Percentiles rank a stretch among this genome's conserved stretches.
Evolutionary conservation across 2,329 filamentous ascomycete genomes (phyloP).

Genomic region (Karstenula rhodostoma): DNA sequence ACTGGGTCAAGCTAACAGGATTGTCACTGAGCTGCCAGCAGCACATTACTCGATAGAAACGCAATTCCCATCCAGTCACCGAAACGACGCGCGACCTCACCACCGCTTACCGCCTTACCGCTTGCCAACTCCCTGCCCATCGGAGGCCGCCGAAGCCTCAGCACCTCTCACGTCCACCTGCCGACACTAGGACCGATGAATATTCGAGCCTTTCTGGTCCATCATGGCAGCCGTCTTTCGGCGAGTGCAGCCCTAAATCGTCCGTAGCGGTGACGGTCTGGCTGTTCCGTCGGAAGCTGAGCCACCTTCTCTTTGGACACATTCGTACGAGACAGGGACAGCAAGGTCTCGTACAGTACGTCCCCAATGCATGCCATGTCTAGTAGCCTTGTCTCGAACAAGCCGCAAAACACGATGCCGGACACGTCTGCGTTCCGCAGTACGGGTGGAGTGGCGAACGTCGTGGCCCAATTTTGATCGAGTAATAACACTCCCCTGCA

Average conservation of each 20-base stretch:
- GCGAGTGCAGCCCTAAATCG: neutral
- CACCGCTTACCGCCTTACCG: conserved; percentile 23
- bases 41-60: conserved; percentile 45
- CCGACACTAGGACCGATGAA: neutral
- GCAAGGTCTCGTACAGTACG: neutral
- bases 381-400: neutral
- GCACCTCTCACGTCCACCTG: neutral
- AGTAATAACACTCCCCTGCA: conserved; percentile 44
- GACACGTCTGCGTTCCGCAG: neutral
- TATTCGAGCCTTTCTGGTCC: neutral
- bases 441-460: neutral
- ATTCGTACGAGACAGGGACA: neutral
- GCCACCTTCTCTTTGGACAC: neutral
- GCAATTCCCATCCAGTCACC: conserved; percentile 42
- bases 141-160: conserved; percentile 37
- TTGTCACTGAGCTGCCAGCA: conserved; percentile 37
- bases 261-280: neutral
- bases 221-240: conserved; percentile 1
- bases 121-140: conserved; percentile 15
- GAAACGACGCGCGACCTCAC: conserved; percentile 28
- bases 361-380: neutral
- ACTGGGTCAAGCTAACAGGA: conserved; percentile 31
- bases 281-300: neutral
- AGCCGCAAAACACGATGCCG: neutral
- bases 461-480: conserved; percentile 38